Evolutionary conservation across 371 early-diverging fungal species (phyloP).

Genomic region (Mucor velutinosus): DNA sequence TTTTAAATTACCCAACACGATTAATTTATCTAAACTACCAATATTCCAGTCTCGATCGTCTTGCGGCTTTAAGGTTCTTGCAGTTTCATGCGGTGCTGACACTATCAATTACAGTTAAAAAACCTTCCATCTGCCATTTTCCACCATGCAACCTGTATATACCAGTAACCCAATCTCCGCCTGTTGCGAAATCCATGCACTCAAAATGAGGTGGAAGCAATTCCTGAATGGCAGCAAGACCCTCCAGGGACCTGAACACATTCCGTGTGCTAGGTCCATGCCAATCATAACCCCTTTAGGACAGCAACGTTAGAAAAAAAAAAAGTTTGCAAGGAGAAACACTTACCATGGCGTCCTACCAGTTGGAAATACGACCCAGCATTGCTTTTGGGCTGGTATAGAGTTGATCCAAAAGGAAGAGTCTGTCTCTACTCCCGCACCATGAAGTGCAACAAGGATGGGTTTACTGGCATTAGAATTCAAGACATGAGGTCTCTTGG

Average conservation of each 20-base stretch:
- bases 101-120: not conserved
- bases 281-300: constrained; percentile 58
- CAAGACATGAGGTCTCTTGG: constrained; percentile 19
- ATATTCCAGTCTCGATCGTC: constrained; percentile 20
- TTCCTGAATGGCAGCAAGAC: constrained; percentile 16
- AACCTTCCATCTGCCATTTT: not conserved
- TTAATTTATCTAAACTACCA: constrained; percentile 16
- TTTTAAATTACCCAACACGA: constrained; percentile 26
- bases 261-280: constrained; percentile 55
- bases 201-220: constrained; percentile 24
- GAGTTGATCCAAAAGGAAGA: constrained; percentile 59
- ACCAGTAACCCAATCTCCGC: constrained; percentile 24
- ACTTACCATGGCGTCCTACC: constrained; percentile 72
- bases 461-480: constrained; percentile 36
- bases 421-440: constrained; percentile 56
- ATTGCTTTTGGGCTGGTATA: constrained; percentile 43
- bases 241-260: constrained; percentile 36
- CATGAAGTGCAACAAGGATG: constrained; percentile 70
- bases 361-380: constrained; percentile 67
- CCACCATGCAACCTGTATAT: not conserved
- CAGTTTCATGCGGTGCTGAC: constrained; percentile 13
- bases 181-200: constrained; percentile 10
- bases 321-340: not conserved
- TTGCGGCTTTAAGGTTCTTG: constrained; percentile 6
- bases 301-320: not conserved